Base-by-base conservation (phyloP, 495 filamentous ascomycete species). In the Pyronema omphalodes region DNA sequence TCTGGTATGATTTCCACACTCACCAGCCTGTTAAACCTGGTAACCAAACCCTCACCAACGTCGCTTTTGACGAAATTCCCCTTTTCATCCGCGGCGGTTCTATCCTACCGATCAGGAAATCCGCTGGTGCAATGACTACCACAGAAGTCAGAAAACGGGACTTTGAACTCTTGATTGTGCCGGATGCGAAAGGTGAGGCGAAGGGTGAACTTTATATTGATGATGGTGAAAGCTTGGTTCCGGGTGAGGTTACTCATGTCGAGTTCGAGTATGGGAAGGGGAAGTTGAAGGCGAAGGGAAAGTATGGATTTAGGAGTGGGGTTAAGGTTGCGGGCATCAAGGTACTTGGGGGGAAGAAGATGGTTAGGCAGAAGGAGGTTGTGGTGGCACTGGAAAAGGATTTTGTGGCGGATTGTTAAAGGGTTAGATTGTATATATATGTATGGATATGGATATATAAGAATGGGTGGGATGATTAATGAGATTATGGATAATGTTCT, bases 1-100 rank as follows among this genome's bases (percentile, higher is more conserved):
- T 78, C 54, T 88, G 84, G 70, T 91, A 89, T 69, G 82, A 88
- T 68, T 86, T 74, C 73, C 77, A 76, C 67, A 85, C 81, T 0
- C 71, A 75, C 50, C 66, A 71, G 48, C 61, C 67, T 1, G 61
- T 89, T 34, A 60, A 64, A 2, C 82, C 80, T 7, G 61, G 61
- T 6, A 69, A 59, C 35, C 60, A 80, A 40, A 77, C 71, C 1
- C 66, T 86, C 40, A 59, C 58, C 19, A 62, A 78, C 57, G 68
- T 84, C 58, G 67, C 60, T 44, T 71, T 78, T 58, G 78, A 80
- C 11, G 72, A 77, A 49, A 85, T 91, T 63, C 84, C 85, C 29
- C 70, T 89, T 6, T 81, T 80, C 66, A 75, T 85, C 59, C 73
- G 77, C 33, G 83, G 82, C 7, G 84, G 85, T 12, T 73, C 70